phyloP scores from a whole-genome alignment of 805 yeast species.

The Candida dajiaensis region DNA sequence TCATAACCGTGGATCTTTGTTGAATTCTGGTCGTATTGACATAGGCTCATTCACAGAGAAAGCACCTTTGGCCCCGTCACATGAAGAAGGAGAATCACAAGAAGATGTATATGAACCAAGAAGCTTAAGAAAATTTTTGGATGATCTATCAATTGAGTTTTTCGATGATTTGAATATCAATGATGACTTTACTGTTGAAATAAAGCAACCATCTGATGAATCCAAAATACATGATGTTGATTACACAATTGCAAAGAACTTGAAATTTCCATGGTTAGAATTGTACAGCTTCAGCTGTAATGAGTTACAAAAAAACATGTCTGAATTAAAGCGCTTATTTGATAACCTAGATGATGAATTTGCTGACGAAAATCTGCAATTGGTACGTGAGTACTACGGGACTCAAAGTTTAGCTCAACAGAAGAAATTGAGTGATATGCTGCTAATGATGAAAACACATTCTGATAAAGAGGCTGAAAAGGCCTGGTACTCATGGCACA shows the following conservation, averaged over 20 bases:
- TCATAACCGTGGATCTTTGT: conserved; percentile 10
- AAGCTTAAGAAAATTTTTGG: conserved; percentile 18
- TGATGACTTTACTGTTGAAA: conserved; percentile 17
- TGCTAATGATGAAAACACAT: conserved; percentile 21
- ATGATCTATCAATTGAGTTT: conserved; percentile 22
- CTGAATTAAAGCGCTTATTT: conserved; percentile 17
- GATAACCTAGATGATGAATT: conserved; percentile 22
- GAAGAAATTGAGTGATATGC: conserved; percentile 20
- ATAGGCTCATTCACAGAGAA: conserved; percentile 11
- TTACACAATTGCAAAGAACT: conserved; percentile 16
- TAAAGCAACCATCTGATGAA: conserved; percentile 6
- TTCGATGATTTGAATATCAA: conserved; percentile 22
- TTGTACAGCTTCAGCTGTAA: conserved; percentile 23
- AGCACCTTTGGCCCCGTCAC: conserved; percentile 20
- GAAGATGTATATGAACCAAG: conserved; percentile 19
- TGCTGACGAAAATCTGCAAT: conserved; percentile 21
- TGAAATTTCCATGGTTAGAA: conserved; percentile 24
- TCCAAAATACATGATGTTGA: conserved; percentile 8
- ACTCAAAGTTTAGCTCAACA: conserved; percentile 13
- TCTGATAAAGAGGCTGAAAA: conserved; percentile 23
- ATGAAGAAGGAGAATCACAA: conserved; percentile 11
- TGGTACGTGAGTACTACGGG: conserved; percentile 23
- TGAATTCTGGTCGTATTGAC: conserved; percentile 12
- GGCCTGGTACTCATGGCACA: conserved; percentile 23
- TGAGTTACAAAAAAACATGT: conserved; percentile 23